Base-by-base conservation (phyloP, 345 rosid genomes). In the Mallotus nudiflorus region DNA sequence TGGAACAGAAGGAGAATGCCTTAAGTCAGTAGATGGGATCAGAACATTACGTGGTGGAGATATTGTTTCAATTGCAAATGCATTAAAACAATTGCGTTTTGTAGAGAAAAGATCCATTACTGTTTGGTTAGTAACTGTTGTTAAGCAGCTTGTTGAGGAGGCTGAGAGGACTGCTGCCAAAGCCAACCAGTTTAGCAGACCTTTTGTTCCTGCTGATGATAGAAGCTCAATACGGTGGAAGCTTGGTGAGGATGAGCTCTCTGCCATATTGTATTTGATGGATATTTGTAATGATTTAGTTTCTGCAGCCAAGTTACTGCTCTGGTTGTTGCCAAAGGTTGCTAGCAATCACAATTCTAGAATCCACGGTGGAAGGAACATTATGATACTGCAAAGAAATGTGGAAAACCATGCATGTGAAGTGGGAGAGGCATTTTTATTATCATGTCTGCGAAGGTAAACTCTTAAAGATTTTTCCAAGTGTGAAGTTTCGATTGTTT, bases 241-340 rank as follows among this genome's bases (percentile, higher is more conserved):
- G 83, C 88, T 95, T 71, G 90, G 93, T 69, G 97, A 86, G 80
- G 97, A 92, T 67, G 98, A 92, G 83, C 81, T 95, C 59, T 89
- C 93, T 71, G 68, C 86, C 55, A 69, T 95, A 67, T 71, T 92
- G 74, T 90, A 87, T 82, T 73, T 95, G 73, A 74, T 95, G 87
- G 99, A 95, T 85, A 73, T 83, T 56, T 89, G 90, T 78, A 70
- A 80, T 53, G 99, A 92, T 74, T 82, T 84, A 74, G 87, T 83
- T 77, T 88, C 89, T 50, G 91, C 89, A 35, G 84, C 81, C 75
- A 92, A 87, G 73, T 88, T 96, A 73, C 82, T 92, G 69, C 83
- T 92, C n/a, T 92, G 99, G 99, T 70, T 96, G 78, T 79, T 92
- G 81, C 91, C 99, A 61, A 91, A 85, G 86, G 87, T 68, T 72